Base-by-base conservation (phyloP, 192 early-diverging fungal species). In the Coemansia sp. region DNA sequence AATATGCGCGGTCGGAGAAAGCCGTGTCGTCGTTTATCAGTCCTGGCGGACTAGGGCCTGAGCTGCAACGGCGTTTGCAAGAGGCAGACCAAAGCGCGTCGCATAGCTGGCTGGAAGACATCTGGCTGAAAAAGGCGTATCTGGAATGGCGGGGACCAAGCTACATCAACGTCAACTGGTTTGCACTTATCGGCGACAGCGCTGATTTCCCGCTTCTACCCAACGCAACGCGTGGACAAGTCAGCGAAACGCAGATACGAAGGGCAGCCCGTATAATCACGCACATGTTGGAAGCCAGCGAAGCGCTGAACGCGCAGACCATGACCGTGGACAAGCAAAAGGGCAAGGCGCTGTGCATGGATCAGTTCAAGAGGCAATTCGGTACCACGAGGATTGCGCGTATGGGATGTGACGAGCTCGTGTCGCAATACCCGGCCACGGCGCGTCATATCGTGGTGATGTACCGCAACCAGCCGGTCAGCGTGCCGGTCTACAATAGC, bases 141-240 rank as follows among this genome's bases (percentile, higher is more conserved):
- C 87, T 94, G 36, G 90, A 92, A 54, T 97, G 92, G 88, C 85
- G 96, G 32, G 93, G 92, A 37, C 88, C 91, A 8, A 86, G 88
- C 17, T 84, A 95, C 71, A 88, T 97, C 74, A 94, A 97, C 71
- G 90, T 92, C 57, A 97, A 95, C 79, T 98, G 94, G 94, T 95
- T 89, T 85, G 88, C 90, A 22, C 72, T 88, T 55, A 78, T 92
- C 60, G 74, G 85, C 36, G 91, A 95, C 71, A 87, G 85, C 65
- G 86, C 85, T 51, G 76, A 80, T 5, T 69, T 72, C 35, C 82
- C 85, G 22, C 67, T 82, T n/a, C 56, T 86, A 6, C 66, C 70
- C 17, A 39, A 71, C 15, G 71, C 80, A 2, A 11, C 28, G 9
- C 28, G 45, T 17, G 91, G 89, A 12, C 74, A 66, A 12, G 84